phyloP scores from a whole-genome alignment of 1,284 basidiomycete species.

The Heliocybe sulcata region DNA sequence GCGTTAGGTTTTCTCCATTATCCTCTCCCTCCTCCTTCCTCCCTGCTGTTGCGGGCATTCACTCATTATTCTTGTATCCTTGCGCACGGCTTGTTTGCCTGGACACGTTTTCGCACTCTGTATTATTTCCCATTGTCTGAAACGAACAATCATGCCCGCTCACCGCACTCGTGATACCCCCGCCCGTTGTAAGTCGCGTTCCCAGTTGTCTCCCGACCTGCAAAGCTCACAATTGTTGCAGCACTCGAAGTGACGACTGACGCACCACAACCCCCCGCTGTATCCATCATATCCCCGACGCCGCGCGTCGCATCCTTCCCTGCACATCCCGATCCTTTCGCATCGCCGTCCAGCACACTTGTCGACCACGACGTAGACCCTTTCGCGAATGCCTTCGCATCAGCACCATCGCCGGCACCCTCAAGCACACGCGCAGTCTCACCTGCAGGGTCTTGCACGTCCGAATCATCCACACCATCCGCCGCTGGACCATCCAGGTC shows the following conservation, averaged over 20 bases:
- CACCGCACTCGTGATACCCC: slow-evolving; percentile 68
- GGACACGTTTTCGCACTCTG: neutral
- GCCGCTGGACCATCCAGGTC: slow-evolving; percentile 19
- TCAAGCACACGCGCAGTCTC: slow-evolving; percentile 16
- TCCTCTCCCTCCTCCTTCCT: neutral
- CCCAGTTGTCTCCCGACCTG: neutral
- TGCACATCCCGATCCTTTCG: slow-evolving; percentile 17
- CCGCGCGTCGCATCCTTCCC: slow-evolving; percentile 72
- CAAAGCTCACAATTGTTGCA: slow-evolving; percentile 17
- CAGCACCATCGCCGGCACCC: slow-evolving; percentile 29
- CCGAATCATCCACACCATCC: slow-evolving; percentile 27
- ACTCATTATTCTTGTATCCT: neutral
- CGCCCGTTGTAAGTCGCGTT: slow-evolving; percentile 42
- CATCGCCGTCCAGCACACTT: slow-evolving; percentile 37
- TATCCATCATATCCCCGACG: slow-evolving; percentile 66
- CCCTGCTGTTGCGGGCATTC: neutral
- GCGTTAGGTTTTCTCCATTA: slow-evolving; percentile 1
- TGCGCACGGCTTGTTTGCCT: neutral
- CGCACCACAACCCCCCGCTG: slow-evolving; percentile 42
- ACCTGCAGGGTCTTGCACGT: slow-evolving; percentile 31
- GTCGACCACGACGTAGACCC: slow-evolving; percentile 60
- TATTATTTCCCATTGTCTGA: slow-evolving; percentile 1
- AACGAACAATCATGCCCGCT: slow-evolving; percentile 49
- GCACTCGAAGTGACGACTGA: slow-evolving; percentile 72
- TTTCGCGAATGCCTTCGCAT: slow-evolving; percentile 37